A percentile compares a stretch with the other conserved stretches of the same genome.
Conservation (phyloP, 2,329 filamentous ascomycete genomes). For the Fusarium nisikadoi region DNA sequence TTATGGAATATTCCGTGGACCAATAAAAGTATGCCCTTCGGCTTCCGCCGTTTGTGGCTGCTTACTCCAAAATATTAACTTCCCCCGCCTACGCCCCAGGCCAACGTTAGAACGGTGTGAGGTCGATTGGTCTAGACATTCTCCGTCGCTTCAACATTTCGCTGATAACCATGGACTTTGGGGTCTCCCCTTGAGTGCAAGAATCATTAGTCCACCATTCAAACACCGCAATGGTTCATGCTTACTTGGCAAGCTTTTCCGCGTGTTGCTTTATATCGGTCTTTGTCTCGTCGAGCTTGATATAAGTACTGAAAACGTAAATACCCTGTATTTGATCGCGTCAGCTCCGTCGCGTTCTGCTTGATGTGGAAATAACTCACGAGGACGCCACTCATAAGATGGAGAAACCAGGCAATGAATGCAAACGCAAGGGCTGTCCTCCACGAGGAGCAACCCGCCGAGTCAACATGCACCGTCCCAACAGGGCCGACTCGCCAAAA, state of each 20-base stretch:
- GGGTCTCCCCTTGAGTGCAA: neutral
- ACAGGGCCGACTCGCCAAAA: neutral
- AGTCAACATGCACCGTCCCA: neutral
- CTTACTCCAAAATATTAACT: neutral
- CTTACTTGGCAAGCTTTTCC: slow-evolving; percentile 1
- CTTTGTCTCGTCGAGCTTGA: slow-evolving; percentile 1
- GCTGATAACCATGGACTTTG: neutral
- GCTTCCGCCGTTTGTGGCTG: neutral
- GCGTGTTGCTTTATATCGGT: neutral
- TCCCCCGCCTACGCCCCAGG: neutral
- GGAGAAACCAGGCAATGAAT: slow-evolving; percentile 6
- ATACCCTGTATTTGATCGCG: neutral
- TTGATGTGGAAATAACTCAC: neutral
- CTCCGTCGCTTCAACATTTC: neutral
- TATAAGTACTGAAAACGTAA: neutral
- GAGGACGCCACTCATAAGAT: neutral
- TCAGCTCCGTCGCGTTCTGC: neutral
- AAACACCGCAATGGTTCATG: accelerated
- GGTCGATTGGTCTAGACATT: neutral
- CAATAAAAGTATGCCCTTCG: accelerated
- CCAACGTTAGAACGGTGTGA: neutral
- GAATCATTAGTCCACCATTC: neutral
- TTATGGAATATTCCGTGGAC: neutral
- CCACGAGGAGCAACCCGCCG: neutral
- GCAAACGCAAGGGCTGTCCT: neutral